Evolutionary conservation across 2,329 filamentous ascomycete species (phyloP).

Genomic region (Neophaeococcomyces aloes): DNA sequence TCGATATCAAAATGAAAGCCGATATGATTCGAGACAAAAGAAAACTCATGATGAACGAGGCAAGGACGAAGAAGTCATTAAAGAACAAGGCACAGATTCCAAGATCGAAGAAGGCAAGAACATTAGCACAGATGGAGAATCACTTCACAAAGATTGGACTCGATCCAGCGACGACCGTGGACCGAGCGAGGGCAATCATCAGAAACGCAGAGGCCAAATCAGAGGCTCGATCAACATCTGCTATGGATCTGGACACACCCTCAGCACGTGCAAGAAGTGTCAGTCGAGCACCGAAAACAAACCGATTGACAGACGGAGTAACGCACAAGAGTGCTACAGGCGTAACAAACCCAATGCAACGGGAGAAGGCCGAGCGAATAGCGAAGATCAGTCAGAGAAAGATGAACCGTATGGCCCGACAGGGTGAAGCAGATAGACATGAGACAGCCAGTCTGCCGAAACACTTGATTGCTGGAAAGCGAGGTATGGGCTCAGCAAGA

Average conservation of each 20-base stretch:
- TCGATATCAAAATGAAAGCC: conserved; percentile 80
- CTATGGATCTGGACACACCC: conserved; percentile 33
- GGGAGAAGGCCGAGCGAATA: conserved; percentile 73
- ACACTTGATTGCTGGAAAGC: conserved; percentile 87
- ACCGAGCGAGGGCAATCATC: conserved; percentile 56
- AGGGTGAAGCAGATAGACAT: conserved; percentile 94
- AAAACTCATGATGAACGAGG: conserved; percentile 82
- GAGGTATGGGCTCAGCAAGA: conserved; percentile 80
- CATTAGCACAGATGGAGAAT: conserved; percentile 75
- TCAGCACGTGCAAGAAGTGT: conserved; percentile 28
- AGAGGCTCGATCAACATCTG: conserved; percentile 55
- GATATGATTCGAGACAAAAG: conserved; percentile 94
- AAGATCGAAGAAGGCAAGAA: conserved; percentile 67
- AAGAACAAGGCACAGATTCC: conserved; percentile 96
- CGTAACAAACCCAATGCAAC: conserved; percentile 55
- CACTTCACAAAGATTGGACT: conserved; percentile 77
- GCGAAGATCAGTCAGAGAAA: conserved; percentile 89
- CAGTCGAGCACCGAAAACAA: conserved; percentile 59
- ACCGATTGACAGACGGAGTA: conserved; percentile 35
- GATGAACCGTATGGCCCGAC: conserved; percentile 96
- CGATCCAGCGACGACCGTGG: conserved; percentile 64
- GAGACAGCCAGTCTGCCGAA: conserved; percentile 69
- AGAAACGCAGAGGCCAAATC: conserved; percentile 56
- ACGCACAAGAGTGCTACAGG: conserved; percentile 66
- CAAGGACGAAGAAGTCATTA: conserved; percentile 86